Base-by-base conservation (phyloP, 2,329 filamentous ascomycete species). In the Dactylellina parvicollis region DNA sequence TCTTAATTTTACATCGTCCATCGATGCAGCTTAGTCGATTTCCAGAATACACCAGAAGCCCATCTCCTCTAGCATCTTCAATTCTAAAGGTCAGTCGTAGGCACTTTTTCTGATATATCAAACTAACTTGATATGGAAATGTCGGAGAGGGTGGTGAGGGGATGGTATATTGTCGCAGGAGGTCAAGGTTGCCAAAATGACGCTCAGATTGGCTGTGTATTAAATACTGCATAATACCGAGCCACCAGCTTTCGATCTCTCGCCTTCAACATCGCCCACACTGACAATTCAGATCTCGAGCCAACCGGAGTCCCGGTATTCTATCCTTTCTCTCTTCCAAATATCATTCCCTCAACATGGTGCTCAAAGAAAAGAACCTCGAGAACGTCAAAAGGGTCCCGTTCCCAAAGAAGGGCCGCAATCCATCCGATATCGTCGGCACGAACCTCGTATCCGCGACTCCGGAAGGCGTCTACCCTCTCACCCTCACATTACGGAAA, bases 301-400 rank as follows among this genome's bases (percentile, higher is more conserved):
- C n/a, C n/a, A n/a, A n/a, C n/a, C n/a, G n/a, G n/a, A n/a, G n/a
- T n/a, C n/a, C n/a, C n/a, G n/a, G n/a, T n/a, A n/a, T n/a, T n/a
- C n/a, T n/a, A n/a, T n/a, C n/a, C n/a, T n/a, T n/a, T n/a, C n/a
- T n/a, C n/a, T n/a, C n/a, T n/a, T n/a, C n/a, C n/a, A 20, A 8
- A 47, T 9, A 46, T 28, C 42, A 61, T 38, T 20, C 7, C 18
- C 18, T 3, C 49, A 44, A 4, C 10, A 2, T 34, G 26, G 26
- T 32, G 22, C 12, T 34, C 49, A 8, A 8, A 12, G 30, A 20
- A 18, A 28, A 22, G 46, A 66, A 73, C 14, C 32, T 54, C 9
- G 60, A 66, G 12, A 73, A 73, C 32, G 69, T 73, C 40, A 55
- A 55, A 55, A 2, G 18, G 9, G 30, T 50, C 20, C 22, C 46